A percentile compares a stretch with the other conserved stretches of the same genome.
Evolutionary conservation across 148 eudicot species (phyloP).

Genomic region (Polygonum maritimum): DNA sequence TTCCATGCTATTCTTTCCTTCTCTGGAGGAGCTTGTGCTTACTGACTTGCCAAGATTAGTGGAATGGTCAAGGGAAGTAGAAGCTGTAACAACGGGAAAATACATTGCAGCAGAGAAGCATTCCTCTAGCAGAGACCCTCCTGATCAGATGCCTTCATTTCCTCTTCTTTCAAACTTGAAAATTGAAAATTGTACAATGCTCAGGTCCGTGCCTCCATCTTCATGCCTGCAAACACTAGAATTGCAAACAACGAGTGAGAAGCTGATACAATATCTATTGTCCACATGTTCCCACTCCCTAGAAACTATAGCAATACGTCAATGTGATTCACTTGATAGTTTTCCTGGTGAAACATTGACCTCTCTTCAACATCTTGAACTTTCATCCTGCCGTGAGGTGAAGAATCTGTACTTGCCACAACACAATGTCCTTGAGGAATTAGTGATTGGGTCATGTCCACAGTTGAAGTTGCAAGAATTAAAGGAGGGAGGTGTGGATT

Average conservation of each 20-base stretch:
- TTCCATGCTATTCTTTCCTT: background rate
- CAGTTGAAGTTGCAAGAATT: background rate
- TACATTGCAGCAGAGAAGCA: background rate
- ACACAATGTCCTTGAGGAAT: background rate
- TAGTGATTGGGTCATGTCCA: background rate
- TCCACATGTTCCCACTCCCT: background rate
- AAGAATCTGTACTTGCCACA: background rate
- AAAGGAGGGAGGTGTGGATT: background rate
- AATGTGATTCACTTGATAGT: background rate
- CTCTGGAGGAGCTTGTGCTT: background rate
- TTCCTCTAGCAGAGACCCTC: background rate
- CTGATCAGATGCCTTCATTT: background rate
- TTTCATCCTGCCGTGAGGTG: background rate
- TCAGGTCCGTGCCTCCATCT: background rate
- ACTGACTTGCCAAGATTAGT: background rate
- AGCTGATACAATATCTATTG: background rate
- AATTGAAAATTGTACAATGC: background rate
- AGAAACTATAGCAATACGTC: background rate
- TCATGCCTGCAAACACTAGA: background rate
- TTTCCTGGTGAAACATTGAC: background rate
- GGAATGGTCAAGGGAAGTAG: background rate
- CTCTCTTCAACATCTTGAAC: background rate
- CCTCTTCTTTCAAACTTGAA: background rate
- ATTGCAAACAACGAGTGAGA: background rate
- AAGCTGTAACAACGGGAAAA: background rate